Evolutionary conservation across 495 filamentous ascomycete genomes (phyloP).

Genomic region (Tuber brumale): DNA sequence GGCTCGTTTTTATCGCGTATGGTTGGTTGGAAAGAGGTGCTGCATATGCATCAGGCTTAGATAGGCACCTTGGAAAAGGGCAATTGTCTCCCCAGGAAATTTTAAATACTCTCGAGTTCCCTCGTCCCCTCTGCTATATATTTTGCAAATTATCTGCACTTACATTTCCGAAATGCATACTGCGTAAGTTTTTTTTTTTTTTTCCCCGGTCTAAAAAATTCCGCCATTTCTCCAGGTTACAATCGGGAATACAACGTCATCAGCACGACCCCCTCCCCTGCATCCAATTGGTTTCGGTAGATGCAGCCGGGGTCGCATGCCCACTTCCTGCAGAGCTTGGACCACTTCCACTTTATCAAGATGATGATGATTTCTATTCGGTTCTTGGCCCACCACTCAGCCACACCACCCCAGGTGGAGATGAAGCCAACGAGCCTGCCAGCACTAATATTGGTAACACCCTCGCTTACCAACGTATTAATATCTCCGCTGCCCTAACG

Average conservation of each 20-base stretch:
- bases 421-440: not conserved
- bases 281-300: not conserved
- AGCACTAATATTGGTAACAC: not conserved
- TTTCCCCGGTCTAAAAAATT: too few relatives aligned
- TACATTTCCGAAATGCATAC: too few relatives aligned
- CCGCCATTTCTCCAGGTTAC: too few relatives aligned
- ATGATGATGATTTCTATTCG: not conserved
- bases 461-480: not conserved
- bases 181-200: too few relatives aligned
- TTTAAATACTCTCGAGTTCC: too few relatives aligned
- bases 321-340: not conserved
- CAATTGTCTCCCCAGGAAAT: too few relatives aligned
- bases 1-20: not conserved
- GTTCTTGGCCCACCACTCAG: not conserved
- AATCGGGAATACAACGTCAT: too few relatives aligned
- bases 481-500: not conserved
- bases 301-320: not conserved
- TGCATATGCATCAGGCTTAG: not conserved
- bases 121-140: too few relatives aligned
- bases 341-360: not conserved
- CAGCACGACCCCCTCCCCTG: too few relatives aligned
- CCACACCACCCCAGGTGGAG: too few relatives aligned
- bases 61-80: too few relatives aligned
- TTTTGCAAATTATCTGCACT: too few relatives aligned
- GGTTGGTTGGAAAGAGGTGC: not conserved